phyloP scores from a whole-genome alignment of 73 alveolate genomes.

The Paramecium sexaurelia region DNA sequence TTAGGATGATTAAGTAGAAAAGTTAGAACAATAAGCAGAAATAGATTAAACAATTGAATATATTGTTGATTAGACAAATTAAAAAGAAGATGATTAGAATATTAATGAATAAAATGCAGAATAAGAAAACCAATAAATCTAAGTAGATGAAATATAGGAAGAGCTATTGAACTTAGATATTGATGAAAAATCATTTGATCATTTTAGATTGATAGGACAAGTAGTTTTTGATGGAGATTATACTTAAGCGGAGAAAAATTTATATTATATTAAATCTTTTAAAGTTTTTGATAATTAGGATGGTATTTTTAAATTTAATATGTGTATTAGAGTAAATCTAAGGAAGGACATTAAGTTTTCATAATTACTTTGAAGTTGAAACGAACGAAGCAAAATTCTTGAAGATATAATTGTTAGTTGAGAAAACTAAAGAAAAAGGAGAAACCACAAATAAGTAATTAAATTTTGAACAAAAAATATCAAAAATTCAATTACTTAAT shows the following conservation, averaged over 20 bases:
- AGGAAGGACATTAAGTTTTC: not conserved
- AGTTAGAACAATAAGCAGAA: not conserved
- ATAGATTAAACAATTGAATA: not conserved
- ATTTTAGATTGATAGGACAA: not conserved
- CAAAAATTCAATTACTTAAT: not conserved
- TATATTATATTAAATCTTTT: not conserved
- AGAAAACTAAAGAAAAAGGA: not conserved
- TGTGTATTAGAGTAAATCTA: not conserved
- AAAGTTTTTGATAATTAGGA: not conserved
- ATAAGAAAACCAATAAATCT: not conserved
- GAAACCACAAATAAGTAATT: not conserved
- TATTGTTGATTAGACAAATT: not conserved
- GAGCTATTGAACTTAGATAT: not conserved
- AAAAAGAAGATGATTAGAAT: not conserved
- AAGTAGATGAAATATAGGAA: not conserved
- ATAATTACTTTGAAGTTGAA: conserved; percentile 6
- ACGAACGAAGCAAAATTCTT: not conserved
- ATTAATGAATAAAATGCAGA: not conserved
- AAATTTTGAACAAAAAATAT: not conserved
- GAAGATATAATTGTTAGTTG: not conserved
- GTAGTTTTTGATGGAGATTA: not conserved
- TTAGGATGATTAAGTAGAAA: not conserved
- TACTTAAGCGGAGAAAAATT: not conserved
- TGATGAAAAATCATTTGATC: not conserved
- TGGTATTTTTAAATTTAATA: not conserved